phyloP scores from a whole-genome alignment of 805 yeast genomes.

The Candida dendrica region DNA sequence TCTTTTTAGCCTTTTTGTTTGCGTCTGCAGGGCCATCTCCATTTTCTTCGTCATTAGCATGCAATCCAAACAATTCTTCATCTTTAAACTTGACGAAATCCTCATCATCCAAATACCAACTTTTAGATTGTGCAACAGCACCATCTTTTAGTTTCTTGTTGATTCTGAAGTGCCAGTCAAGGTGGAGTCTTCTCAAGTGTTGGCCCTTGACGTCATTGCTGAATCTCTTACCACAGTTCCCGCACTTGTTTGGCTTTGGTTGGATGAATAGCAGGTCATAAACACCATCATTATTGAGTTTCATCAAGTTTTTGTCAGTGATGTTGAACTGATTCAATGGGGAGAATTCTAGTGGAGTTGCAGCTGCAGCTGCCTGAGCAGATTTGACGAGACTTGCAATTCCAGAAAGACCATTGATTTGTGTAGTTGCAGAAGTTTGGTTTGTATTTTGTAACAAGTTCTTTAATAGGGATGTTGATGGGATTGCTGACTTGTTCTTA shows the following conservation, averaged over 20 bases:
- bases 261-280: conserved; percentile 9
- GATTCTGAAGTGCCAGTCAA: conserved; percentile 95
- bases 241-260: conserved; percentile 68
- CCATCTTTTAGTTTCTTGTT: conserved; percentile 66
- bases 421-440: conserved; percentile 1
- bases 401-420: neutral
- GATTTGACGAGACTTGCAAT: too few relatives aligned
- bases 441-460: conserved; percentile 3
- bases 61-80: conserved; percentile 43
- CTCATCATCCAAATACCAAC: conserved; percentile 71
- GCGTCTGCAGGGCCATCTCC: conserved; percentile 5
- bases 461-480: conserved; percentile 6
- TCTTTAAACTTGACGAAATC: conserved; percentile 75
- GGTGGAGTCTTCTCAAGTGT: conserved; percentile 51
- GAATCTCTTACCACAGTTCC: conserved; percentile 85
- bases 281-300: conserved; percentile 37
- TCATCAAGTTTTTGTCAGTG: conserved; percentile 22
- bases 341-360: neutral
- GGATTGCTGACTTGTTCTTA: neutral
- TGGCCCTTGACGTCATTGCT: conserved; percentile 50
- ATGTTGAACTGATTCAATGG: conserved; percentile 20
- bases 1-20: conserved; percentile 19
- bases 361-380: too few relatives aligned
- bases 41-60: conserved; percentile 9
- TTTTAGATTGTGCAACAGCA: conserved; percentile 56